These are phyloP conservation scores for Podila horticola DNA, from an alignment of 192 early-diverging fungal species.

Conservation along the genomic window DNA sequence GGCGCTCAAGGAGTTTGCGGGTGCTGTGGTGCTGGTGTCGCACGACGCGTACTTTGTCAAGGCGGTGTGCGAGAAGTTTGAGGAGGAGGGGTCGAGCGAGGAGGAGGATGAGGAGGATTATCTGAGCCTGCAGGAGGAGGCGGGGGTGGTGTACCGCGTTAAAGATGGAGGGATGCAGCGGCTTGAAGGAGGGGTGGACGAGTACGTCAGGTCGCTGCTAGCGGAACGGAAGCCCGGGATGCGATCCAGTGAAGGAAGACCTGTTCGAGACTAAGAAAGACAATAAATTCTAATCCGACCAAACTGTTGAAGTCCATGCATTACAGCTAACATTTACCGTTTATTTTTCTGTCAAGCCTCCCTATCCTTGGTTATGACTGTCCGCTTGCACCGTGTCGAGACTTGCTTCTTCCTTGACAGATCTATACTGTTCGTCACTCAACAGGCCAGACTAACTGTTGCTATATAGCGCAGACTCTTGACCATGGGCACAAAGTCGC, in stretches of 20 bases:
- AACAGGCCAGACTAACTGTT: too few species aligned
- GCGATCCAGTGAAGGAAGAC: slow-evolving; percentile 27
- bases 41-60: slow-evolving; percentile 92
- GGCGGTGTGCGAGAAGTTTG: slow-evolving; percentile 60
- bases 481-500: too few species aligned
- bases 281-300: too few species aligned
- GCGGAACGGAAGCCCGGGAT: slow-evolving; percentile 44
- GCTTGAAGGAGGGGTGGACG: slow-evolving; percentile 72
- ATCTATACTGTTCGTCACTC: too few species aligned
- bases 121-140: slow-evolving; percentile 30
- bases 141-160: slow-evolving; percentile 54
- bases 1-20: slow-evolving; percentile 74
- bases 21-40: slow-evolving; percentile 84
- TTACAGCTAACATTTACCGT: too few species aligned
- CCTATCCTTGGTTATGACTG: too few species aligned
- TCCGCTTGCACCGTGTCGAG: too few species aligned
- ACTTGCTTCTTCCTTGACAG: too few species aligned
- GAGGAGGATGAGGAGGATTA: slow-evolving; percentile 36
- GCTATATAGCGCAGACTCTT: too few species aligned
- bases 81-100: slow-evolving; percentile 5
- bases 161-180: slow-evolving; percentile 56
- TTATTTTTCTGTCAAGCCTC: too few species aligned
- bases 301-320: too few species aligned
- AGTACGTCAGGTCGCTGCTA: slow-evolving; percentile 63
- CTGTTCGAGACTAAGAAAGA: slow-evolving; percentile 1